These are phyloP conservation scores for Hypoxylon sp. DNA, from an alignment of 2,329 filamentous ascomycete genomes.

Conservation along the genomic window DNA sequence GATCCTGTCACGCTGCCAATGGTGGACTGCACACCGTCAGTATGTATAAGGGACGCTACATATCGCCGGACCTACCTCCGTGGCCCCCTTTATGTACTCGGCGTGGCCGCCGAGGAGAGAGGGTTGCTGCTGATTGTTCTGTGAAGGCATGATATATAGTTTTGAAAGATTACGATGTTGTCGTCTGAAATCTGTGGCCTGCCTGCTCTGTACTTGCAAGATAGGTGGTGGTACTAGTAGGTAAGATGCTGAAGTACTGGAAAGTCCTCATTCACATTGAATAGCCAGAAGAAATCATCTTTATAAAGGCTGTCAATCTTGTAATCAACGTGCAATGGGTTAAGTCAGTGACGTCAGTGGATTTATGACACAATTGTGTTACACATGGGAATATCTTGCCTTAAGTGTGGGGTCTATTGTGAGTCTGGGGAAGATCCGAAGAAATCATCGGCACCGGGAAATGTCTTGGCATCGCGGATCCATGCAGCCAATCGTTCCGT, in stretches of 20 bases:
- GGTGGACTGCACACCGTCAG: constrained; percentile 59
- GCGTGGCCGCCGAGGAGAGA: constrained; percentile 73
- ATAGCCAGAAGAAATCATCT: constrained; percentile 4
- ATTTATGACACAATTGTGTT: constrained; percentile 39
- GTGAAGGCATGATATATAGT: constrained; percentile 50
- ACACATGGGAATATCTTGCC: constrained; percentile 31
- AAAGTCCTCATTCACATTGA: too few relatives aligned
- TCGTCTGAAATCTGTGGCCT: constrained; percentile 1
- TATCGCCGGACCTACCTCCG: constrained; percentile 63
- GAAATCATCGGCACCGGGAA: constrained; percentile 22
- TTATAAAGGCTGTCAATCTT: constrained; percentile 12
- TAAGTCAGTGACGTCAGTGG: constrained; percentile 42
- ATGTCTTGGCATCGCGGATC: constrained; percentile 40
- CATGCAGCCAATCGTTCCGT: constrained; percentile 31
- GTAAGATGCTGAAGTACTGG: background rate
- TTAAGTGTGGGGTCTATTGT: constrained; percentile 29
- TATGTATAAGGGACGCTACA: background rate
- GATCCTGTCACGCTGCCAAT: constrained; percentile 73
- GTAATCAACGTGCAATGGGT: background rate
- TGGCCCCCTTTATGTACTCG: constrained; percentile 76
- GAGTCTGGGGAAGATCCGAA: constrained; percentile 27
- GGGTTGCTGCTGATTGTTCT: constrained; percentile 60
- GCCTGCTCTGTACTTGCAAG: background rate
- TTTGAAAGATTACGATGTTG: constrained; percentile 49
- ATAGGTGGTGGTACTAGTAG: background rate